Evolutionary conservation across 805 yeast genomes (phyloP).

Genomic region (Komagataella phaffii): DNA sequence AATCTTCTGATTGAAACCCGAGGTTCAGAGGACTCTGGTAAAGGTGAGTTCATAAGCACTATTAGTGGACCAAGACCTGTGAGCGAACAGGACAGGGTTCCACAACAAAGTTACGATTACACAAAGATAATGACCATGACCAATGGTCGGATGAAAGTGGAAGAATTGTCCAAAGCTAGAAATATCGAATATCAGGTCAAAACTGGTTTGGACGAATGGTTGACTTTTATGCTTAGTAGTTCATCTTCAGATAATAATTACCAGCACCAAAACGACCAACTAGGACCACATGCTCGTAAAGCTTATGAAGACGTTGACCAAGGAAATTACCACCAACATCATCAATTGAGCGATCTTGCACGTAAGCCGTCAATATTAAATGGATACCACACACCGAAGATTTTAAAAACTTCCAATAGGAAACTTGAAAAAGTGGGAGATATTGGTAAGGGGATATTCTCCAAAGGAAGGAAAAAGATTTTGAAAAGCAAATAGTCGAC

Average conservation of each 20-base stretch:
- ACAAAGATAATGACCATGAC: slow-evolving; percentile 24
- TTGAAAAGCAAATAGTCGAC: slow-evolving; percentile 15
- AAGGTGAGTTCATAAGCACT: slow-evolving; percentile 2
- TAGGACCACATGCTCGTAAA: slow-evolving; percentile 37
- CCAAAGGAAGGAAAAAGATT: slow-evolving; percentile 36
- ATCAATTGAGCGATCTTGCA: slow-evolving; percentile 21
- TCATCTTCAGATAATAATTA: slow-evolving; percentile 23
- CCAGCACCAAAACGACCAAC: slow-evolving; percentile 20
- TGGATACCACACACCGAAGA: slow-evolving; percentile 32
- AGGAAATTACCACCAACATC: slow-evolving; percentile 19
- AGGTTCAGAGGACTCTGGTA: slow-evolving; percentile 6
- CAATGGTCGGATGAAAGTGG: slow-evolving; percentile 26
- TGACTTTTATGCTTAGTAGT: slow-evolving; percentile 18
- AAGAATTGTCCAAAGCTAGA: slow-evolving; percentile 26
- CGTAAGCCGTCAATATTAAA: slow-evolving; percentile 36
- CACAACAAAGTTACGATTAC: slow-evolving; percentile 26
- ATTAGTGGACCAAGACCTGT: slow-evolving; percentile 7
- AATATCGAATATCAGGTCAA: slow-evolving; percentile 27
- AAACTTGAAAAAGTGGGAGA: slow-evolving; percentile 35
- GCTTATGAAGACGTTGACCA: slow-evolving; percentile 51
- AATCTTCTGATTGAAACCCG: slow-evolving; percentile 6
- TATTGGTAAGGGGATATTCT: slow-evolving; percentile 40
- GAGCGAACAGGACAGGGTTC: slow-evolving; percentile 2
- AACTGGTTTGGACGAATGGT: slow-evolving; percentile 43
- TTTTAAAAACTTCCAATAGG: slow-evolving; percentile 29